A percentile compares a stretch with the other conserved stretches of the same genome.
These are phyloP conservation scores for Pichia nakasei DNA, from an alignment of 805 yeast species.

Conservation along the genomic window DNA sequence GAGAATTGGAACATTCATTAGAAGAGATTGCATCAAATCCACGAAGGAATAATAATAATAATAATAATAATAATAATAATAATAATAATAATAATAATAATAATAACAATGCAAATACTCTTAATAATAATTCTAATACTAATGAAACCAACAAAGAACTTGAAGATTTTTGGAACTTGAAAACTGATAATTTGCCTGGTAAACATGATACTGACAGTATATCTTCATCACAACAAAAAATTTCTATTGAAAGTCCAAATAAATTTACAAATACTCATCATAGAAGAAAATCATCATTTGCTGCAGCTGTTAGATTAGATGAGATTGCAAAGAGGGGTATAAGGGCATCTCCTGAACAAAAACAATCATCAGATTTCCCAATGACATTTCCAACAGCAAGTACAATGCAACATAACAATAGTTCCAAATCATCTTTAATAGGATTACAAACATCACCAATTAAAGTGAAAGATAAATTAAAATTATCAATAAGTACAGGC, in stretches of 20 bases:
- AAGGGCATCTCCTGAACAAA: slow-evolving; percentile 8
- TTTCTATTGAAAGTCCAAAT: not conserved
- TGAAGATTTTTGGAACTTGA: slow-evolving; percentile 24
- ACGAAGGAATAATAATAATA: not conserved
- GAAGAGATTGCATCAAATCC: slow-evolving; percentile 15
- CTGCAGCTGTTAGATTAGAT: slow-evolving; percentile 19
- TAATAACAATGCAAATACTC: too few relatives aligned
- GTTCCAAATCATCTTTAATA: not conserved
- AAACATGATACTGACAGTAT: not conserved
- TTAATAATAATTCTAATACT: too few relatives aligned
- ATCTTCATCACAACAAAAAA: not conserved
- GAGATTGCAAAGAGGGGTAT: slow-evolving; percentile 19
- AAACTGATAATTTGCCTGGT: slow-evolving; percentile 19
- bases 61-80: too few relatives aligned
- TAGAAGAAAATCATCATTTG: slow-evolving; percentile 11
- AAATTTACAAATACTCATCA: slow-evolving; percentile 1
- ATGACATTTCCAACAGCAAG: not conserved
- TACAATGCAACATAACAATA: not conserved
- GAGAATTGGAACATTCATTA: slow-evolving; percentile 23
- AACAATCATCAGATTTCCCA: not conserved
- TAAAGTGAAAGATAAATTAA: slow-evolving; percentile 5
- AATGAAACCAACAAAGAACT: slow-evolving; percentile 13
- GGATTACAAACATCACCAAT: slow-evolving; percentile 8
- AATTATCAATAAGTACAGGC: not conserved
- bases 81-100: too few relatives aligned